phyloP scores from a whole-genome alignment of 2,329 filamentous ascomycete genomes.

The Fusarium sp. region DNA sequence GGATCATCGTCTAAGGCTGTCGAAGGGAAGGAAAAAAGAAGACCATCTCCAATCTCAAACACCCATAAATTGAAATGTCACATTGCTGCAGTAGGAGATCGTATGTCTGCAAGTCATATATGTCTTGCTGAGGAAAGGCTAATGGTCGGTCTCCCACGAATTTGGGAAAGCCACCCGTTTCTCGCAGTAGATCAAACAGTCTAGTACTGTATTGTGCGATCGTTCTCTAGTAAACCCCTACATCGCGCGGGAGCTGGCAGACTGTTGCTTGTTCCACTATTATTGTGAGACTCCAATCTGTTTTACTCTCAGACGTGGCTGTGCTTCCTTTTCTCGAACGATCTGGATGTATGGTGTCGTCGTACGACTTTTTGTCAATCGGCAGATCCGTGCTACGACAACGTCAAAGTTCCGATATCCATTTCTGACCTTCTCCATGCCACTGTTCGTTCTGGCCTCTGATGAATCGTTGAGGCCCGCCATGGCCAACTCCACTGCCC shows the following conservation, averaged over 20 bases:
- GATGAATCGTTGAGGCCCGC: conserved; percentile 33
- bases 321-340: conserved; percentile 46
- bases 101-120: conserved; percentile 47
- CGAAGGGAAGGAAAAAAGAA: conserved; percentile 20
- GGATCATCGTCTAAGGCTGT: conserved; percentile 36
- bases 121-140: conserved; percentile 31
- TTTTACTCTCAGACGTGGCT: conserved; percentile 40
- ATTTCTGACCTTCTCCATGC: conserved; percentile 26
- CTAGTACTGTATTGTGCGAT: conserved; percentile 16
- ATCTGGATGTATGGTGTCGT: conserved; percentile 33
- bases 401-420: conserved; percentile 19
- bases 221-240: conserved; percentile 12
- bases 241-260: conserved; percentile 20
- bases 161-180: conserved; percentile 35
- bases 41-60: conserved; percentile 8
- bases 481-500: conserved; percentile 17
- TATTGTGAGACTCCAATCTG: conserved; percentile 21
- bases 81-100: conserved; percentile 42
- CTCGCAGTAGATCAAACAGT: conserved; percentile 13
- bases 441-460: conserved; percentile 19
- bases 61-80: conserved; percentile 34
- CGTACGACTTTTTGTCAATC: conserved; percentile 33
- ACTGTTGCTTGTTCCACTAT: conserved; percentile 7
- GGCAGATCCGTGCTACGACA: conserved; percentile 28
- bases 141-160: conserved; percentile 31